Evolutionary conservation across 2,329 filamentous ascomycete species (phyloP).

Genomic region (Beauveria sp.): DNA sequence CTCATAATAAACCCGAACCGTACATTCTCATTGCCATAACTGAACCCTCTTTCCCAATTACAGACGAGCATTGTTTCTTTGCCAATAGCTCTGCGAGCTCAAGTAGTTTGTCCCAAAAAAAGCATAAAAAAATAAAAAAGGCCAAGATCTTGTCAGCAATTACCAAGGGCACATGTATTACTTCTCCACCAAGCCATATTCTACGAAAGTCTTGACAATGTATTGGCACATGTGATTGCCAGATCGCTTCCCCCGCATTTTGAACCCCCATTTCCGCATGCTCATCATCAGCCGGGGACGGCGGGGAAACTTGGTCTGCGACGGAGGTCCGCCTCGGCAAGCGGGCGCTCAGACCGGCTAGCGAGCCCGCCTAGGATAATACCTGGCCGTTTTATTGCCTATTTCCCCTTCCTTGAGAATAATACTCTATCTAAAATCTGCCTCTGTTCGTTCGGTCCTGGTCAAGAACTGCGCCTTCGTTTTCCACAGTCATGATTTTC

Average conservation of each 20-base stretch:
- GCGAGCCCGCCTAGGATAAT: not conserved
- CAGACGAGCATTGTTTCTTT: no score
- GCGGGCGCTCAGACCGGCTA: not conserved
- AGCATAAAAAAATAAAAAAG: not conserved
- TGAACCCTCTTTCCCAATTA: no score
- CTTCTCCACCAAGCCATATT: not conserved
- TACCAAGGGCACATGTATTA: not conserved
- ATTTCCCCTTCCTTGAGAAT: not conserved
- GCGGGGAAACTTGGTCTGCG: not conserved
- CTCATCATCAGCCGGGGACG: not conserved
- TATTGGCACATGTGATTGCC: not conserved
- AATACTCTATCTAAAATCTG: not conserved
- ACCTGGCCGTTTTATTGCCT: not conserved
- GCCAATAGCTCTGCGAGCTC: no score
- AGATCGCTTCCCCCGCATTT: not conserved
- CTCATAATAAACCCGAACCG: no score
- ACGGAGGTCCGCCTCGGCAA: not conserved
- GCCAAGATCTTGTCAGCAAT: not conserved
- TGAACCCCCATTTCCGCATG: not conserved
- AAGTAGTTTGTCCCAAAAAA: not conserved
- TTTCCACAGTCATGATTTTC: not conserved
- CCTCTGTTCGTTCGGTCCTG: not conserved
- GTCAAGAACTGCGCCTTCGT: not conserved
- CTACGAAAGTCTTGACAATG: not conserved
- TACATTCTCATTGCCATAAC: no score